Conservation (phyloP, 2,329 filamentous ascomycete species). For the Exophiala xenobiotica region DNA sequence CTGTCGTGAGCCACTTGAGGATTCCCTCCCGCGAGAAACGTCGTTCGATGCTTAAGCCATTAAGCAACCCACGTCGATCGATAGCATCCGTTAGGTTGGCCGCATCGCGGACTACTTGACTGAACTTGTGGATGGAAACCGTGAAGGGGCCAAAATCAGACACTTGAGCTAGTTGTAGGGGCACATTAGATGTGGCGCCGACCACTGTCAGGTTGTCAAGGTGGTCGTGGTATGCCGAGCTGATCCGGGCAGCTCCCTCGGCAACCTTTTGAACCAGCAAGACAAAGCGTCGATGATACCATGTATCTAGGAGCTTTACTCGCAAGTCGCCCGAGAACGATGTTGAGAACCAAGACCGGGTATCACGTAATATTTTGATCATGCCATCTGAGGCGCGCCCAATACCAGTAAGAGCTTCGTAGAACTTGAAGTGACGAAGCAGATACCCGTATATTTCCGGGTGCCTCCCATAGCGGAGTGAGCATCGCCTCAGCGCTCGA, state of each 20-base stretch:
- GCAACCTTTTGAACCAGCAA: neutral
- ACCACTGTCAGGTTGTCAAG: neutral
- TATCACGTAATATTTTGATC: neutral
- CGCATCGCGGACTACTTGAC: too few relatives aligned
- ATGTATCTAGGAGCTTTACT: neutral
- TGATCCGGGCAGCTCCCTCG: too few relatives aligned
- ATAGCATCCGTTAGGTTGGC: too few relatives aligned
- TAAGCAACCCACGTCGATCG: too few relatives aligned
- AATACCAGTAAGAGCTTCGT: neutral
- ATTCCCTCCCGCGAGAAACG: too few relatives aligned
- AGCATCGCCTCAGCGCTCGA: neutral
- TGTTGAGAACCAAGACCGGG: neutral
- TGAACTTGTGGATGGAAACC: neutral
- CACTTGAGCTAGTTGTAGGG: neutral
- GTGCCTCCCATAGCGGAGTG: neutral
- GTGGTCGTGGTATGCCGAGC: neutral
- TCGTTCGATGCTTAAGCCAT: too few relatives aligned
- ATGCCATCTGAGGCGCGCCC: neutral
- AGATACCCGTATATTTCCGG: neutral
- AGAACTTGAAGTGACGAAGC: neutral
- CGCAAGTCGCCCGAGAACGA: neutral
- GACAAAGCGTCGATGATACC: neutral
- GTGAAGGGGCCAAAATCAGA: neutral
- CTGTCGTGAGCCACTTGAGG: neutral
- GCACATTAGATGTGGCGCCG: neutral